These are phyloP conservation scores for Solanum microdontum DNA, from an alignment of 257 asterid genomes.

Conservation along the genomic window DNA sequence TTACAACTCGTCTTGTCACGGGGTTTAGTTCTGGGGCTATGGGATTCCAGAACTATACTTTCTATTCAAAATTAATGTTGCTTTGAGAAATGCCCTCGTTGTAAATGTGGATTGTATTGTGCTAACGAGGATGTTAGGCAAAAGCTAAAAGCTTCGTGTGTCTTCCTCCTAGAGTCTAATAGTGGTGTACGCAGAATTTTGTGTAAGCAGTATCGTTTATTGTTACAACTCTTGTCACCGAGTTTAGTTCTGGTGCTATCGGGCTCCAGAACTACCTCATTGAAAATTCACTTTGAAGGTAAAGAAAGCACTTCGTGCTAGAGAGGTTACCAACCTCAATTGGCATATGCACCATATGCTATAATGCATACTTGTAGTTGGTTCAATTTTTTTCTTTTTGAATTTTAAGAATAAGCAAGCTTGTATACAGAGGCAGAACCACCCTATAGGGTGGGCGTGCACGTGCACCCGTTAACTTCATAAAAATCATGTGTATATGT, in stretches of 20 bases:
- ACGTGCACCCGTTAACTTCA: too few relatives aligned
- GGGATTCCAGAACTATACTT: not conserved
- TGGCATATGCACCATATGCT: not conserved
- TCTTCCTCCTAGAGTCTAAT: constrained; percentile 1
- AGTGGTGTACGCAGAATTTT: not conserved
- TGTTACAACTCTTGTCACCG: not conserved
- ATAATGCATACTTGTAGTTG: not conserved
- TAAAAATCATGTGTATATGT: too few relatives aligned
- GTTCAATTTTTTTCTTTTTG: not conserved
- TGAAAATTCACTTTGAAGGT: not conserved
- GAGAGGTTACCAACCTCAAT: not conserved
- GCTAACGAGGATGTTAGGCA: not conserved
- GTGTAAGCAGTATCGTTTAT: too few relatives aligned
- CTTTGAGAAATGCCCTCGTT: constrained; percentile 48
- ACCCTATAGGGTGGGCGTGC: too few relatives aligned
- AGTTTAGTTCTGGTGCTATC: not conserved
- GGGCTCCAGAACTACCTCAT: not conserved
- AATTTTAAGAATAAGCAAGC: not conserved
- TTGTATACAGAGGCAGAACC: not conserved
- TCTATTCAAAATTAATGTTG: not conserved
- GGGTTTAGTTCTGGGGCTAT: not conserved
- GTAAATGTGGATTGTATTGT: constrained; percentile 74
- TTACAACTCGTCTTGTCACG: not conserved
- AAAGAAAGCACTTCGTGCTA: not conserved
- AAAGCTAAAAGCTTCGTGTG: constrained; percentile 6